Percentiles rank a stretch among this genome's conserved stretches.
phyloP scores from a whole-genome alignment of 2,329 filamentous ascomycete genomes.

The Fusarium praegraminearum region DNA sequence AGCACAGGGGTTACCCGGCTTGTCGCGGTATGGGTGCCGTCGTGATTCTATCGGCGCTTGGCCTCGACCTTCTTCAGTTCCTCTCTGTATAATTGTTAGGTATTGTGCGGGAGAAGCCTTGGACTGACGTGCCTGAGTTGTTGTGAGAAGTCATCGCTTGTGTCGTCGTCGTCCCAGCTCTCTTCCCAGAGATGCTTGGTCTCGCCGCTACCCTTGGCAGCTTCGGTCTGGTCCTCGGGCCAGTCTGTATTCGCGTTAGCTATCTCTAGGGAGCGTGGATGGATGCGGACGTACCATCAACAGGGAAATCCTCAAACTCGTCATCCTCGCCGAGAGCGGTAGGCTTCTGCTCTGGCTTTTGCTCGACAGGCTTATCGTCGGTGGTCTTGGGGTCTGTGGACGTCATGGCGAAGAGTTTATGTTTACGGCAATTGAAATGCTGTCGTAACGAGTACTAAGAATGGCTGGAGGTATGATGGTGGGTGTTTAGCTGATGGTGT shows the following conservation, averaged over 20 bases:
- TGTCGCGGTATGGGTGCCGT: not conserved
- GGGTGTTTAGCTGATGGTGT: not conserved
- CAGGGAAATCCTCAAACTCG: conserved; percentile 98
- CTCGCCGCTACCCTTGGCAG: conserved; percentile 75
- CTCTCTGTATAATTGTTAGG: conserved; percentile 67
- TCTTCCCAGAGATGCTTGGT: conserved; percentile 94
- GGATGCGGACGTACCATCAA: conserved; percentile 75
- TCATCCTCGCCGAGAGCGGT: conserved; percentile 92
- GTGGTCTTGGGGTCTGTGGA: conserved; percentile 47
- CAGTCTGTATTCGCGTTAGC: conserved; percentile 72
- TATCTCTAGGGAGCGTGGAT: accelerated
- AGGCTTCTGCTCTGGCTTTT: conserved; percentile 52
- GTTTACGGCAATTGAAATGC: not conserved
- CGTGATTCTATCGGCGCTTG: conserved; percentile 66
- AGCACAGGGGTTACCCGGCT: not conserved
- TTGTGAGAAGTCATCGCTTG: conserved; percentile 93
- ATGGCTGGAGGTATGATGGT: not conserved
- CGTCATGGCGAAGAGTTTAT: conserved; percentile 28
- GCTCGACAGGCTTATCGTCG: conserved; percentile 45
- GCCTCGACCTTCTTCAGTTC: conserved; percentile 94
- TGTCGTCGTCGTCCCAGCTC: conserved; percentile 99
- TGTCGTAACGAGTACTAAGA: not conserved
- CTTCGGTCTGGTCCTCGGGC: conserved; percentile 90
- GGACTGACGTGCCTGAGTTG: conserved; percentile 81
- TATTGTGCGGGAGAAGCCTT: not conserved